Conservation (phyloP, 116 monocot genomes). For the Papilionanthe hybrid region DNA sequence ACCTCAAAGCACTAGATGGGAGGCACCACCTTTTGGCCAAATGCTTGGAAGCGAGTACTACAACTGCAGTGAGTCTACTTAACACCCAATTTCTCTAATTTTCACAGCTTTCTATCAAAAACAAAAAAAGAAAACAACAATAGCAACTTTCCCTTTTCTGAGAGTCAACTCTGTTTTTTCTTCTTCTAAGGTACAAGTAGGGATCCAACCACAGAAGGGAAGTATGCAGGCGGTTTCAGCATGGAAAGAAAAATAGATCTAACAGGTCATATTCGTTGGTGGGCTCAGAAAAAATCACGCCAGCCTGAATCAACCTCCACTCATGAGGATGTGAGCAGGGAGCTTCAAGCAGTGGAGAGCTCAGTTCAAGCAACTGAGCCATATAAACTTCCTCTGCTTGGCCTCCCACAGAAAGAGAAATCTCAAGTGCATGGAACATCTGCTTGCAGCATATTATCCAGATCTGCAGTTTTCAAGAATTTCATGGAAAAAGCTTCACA, state of each 20-base stretch:
- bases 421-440: slow-evolving; percentile 27
- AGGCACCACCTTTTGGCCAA: slow-evolving; percentile 51
- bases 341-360: slow-evolving; percentile 55
- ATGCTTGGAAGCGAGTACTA: slow-evolving; percentile 52
- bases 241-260: slow-evolving; percentile 88
- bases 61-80: slow-evolving; percentile 18
- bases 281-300: slow-evolving; percentile 56
- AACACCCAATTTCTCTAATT: background rate
- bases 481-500: slow-evolving; percentile 55
- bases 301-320: slow-evolving; percentile 30
- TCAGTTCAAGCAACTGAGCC: slow-evolving; percentile 56
- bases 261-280: slow-evolving; percentile 78
- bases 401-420: slow-evolving; percentile 36
- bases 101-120: background rate
- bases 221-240: slow-evolving; percentile 31
- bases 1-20: slow-evolving; percentile 64
- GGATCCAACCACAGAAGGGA: slow-evolving; percentile 48
- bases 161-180: background rate
- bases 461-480: slow-evolving; percentile 73
- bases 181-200: slow-evolving; percentile 29
- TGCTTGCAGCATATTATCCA: slow-evolving; percentile 64
- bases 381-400: slow-evolving; percentile 69
- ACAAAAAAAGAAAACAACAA: background rate
- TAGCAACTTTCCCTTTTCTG: background rate
- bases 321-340: slow-evolving; percentile 53